A percentile compares a stretch with the other conserved stretches of the same genome.
phyloP scores from a whole-genome alignment of 1,284 basidiomycete genomes.

The Papiliotrema terrestris region DNA sequence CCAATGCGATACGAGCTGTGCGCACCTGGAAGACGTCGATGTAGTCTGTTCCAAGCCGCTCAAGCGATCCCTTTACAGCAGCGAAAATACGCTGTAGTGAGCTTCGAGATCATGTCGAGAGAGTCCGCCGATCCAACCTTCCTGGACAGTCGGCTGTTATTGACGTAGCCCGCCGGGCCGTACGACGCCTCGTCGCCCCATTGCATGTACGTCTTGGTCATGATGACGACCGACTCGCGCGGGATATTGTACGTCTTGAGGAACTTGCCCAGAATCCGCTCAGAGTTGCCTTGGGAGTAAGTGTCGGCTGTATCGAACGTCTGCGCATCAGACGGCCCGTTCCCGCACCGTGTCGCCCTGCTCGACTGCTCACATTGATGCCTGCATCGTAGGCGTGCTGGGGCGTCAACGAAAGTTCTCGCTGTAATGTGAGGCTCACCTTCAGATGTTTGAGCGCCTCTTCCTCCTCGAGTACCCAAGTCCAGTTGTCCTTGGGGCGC shows the following conservation, averaged over 20 bases:
- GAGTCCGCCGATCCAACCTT: constrained; percentile 37
- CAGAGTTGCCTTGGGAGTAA: constrained; percentile 55
- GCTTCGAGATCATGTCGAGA: neutral
- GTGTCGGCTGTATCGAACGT: constrained; percentile 67
- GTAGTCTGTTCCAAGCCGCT: constrained; percentile 65
- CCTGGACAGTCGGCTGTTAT: constrained; percentile 50
- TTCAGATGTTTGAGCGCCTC: constrained; percentile 41
- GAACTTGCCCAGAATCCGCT: constrained; percentile 71
- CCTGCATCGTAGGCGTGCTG: constrained; percentile 33
- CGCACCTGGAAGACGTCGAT: constrained; percentile 55
- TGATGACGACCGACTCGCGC: constrained; percentile 68
- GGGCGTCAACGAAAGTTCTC: too few species aligned
- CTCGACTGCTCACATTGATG: constrained; percentile 26
- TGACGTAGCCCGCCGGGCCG: constrained; percentile 48
- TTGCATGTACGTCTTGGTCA: constrained; percentile 61
- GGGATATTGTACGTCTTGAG: constrained; percentile 68
- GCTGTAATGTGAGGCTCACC: neutral
- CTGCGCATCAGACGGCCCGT: constrained; percentile 26
- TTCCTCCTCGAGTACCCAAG: constrained; percentile 29
- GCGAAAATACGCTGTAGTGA: constrained; percentile 59
- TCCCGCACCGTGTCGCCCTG: neutral
- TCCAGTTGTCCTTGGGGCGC: constrained; percentile 22
- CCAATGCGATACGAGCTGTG: too few species aligned
- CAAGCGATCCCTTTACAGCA: constrained; percentile 61
- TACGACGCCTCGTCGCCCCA: constrained; percentile 14